Conservation (phyloP, 2,329 filamentous ascomycete genomes). For the Xylaria multiplex region DNA sequence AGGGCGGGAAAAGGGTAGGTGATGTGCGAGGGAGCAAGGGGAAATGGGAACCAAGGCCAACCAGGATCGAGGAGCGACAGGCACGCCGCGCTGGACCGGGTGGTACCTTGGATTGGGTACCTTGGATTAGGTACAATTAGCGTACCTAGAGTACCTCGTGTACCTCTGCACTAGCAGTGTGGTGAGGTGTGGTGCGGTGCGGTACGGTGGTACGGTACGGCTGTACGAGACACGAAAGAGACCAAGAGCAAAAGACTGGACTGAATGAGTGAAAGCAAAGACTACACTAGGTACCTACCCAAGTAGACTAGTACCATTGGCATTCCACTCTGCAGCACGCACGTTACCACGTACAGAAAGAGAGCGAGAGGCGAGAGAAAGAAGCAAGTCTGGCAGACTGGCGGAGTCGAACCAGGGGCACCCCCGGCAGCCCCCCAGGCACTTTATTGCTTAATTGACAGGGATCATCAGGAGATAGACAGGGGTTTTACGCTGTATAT, state of each 20-base stretch:
- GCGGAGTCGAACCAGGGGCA: constrained; percentile 29
- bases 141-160: too few relatives aligned
- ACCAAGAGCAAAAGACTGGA: constrained; percentile 6
- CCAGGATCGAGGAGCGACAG: constrained; percentile 13
- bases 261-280: constrained; percentile 5
- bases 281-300: too few relatives aligned
- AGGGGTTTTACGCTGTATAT: constrained; percentile 19
- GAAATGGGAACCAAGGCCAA: constrained; percentile 44
- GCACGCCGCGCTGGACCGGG: not conserved
- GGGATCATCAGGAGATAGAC: constrained; percentile 36
- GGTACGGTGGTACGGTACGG: constrained; percentile 17
- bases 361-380: constrained; percentile 19
- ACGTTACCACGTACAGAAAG: constrained; percentile 32
- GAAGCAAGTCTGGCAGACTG: constrained; percentile 16
- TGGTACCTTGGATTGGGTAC: constrained; percentile 2
- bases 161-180: not conserved
- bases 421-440: constrained; percentile 20
- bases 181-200: constrained; percentile 12
- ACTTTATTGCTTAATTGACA: constrained; percentile 32
- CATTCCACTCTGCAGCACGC: constrained; percentile 29
- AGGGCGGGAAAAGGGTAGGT: constrained; percentile 42
- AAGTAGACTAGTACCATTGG: constrained; percentile 18
- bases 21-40: constrained; percentile 40
- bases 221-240: constrained; percentile 31
- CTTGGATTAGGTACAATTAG: not conserved